Base-by-base conservation (phyloP, 2,329 filamentous ascomycete genomes). In the Aspergillus luchuensis region DNA sequence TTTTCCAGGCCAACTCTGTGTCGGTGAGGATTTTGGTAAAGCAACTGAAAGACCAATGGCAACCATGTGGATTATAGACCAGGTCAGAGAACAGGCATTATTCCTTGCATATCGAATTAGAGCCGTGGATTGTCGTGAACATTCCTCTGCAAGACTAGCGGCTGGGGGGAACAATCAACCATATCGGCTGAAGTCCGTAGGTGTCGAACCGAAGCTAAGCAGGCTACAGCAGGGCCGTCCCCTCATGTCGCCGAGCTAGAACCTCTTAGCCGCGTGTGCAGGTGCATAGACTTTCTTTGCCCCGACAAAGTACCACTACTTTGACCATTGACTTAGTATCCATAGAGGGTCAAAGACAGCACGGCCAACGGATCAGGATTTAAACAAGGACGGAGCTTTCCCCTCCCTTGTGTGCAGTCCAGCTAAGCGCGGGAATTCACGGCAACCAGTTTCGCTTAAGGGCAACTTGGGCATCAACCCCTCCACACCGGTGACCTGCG, bases 401-500 rank as follows among this genome's bases (percentile, higher is more conserved):
- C 33, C 33, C 33, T 36, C 33, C 33, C 33, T 36, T 36, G 33
- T 36, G 33, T 11, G 33, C 11, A 8, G 11, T 36, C 48, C 15
- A 49, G 17, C 54, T 50, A 55, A 33, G 17, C 48, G 38, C 59
- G 58, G 65, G 63, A 67, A 63, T 60, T 61, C 55, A 67, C 63
- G 60, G 63, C 63, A 62, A 55, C 49, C 48, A 59, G 38, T 62
- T 62, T 66, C 60, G 63, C 60, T 63, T 63, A 61, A 60, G 43
- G 47, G 28, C 53, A 38, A 64, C 62, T 67, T 66, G 62, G 65
- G 65, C 63, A 67, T 63, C 63, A 60, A 65, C 65, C 60, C 62
- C 65, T 63, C 65, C 59, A 58, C 59, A 58, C 57, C 58, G 55
- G 59, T 48, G 51, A 57, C 55, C 50, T 57, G 54, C 48, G 30